Base-by-base conservation (phyloP, 139 green algal genomes). In the Haematococcus sp. region DNA sequence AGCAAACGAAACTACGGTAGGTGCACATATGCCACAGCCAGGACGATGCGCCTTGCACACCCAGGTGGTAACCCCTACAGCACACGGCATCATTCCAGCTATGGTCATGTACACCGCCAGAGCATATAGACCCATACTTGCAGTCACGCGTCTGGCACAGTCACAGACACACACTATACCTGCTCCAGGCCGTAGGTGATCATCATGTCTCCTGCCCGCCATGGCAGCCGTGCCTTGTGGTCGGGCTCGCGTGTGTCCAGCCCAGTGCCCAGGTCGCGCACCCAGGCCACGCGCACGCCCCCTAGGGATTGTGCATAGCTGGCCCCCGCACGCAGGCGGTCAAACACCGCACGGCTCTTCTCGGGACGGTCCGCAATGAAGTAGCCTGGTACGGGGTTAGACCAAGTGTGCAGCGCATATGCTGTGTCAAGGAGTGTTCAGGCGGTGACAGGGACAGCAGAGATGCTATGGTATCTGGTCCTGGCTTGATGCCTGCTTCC, bases 171-270 rank as follows among this genome's bases (percentile, higher is more conserved):
- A n/a, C n/a, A n/a, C n/a, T n/a, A n/a, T n/a, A n/a, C n/a, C n/a
- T n/a, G 81, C n/a, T 85, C 70, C 56, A 93, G 70, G 0, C 43
- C 76, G 65, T 88, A 88, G 0, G 84, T 93, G 23, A 93, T 77
- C 87, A 93, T 93, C 60, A 92, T 85, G 80, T 94, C 90, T 0
- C 87, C 85, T 0, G 73, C 35, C 9, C 78, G 65, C 88, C 89
- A 94, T 23, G 88, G 88, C 70, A 94, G 74, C 60, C 64, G 32
- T 7, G 86, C 67, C 17, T 68, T 63, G 1, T 80, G 61, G 31
- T 88, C 83, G 15, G 83, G 55, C 69, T 83, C 68, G 7, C 44
- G 52, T 1, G 81, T 92, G 81, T 94, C 90, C 43, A 93, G 35
- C 3, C 90, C 90, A 0, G 78, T 81, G 27, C 88, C 89, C 46